Evolutionary conservation across 2,329 filamentous ascomycete genomes (phyloP), one percentile per base, ranked within the genome.

Genomic region (Aspergillus felis): DNA sequence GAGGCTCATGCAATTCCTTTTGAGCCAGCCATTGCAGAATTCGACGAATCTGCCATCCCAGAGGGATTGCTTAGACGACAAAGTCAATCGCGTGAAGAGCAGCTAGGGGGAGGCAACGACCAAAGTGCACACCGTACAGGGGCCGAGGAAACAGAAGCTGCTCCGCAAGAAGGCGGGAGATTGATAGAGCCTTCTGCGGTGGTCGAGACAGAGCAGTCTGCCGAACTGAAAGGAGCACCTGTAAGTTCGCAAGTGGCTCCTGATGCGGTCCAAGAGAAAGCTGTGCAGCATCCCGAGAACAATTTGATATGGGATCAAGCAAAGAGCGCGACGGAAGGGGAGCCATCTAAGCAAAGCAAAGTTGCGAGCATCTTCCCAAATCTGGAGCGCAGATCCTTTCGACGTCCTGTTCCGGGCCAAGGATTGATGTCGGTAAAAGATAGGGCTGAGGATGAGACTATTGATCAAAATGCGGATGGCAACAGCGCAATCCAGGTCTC

Each of bases 401-500:
- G 67, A 17, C 64, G 67, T 54, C 63, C 66, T 38, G 62, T 57
- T 28, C 51, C 66, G 41, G 61, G 62, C 25, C 61, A 64, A 47
- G 53, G 58, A 49, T 53, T 62, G 50, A 55, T 60, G 65, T 64
- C 63, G 61, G 64, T 65, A 71, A 72, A 74, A 70, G 68, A 73
- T 71, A 61, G 74, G 70, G 70, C 70, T 68, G 67, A 75, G 70
- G 69, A 77, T 74, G 68, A 74, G 72, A 68, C 71, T 55, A 54
- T 60, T 61, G 67, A 64, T 46, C 58, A 58, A 55, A 60, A 64
- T 66, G 62, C 66, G 53, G 71, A 76, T 68, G 75, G 78, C 59
- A 78, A 81, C 57, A 78, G 75, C 61, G 78, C 72, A 61, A 71
- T 78, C 59, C 73, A 77, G 60, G 69, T 78, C 57, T 72, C 71